These are phyloP conservation scores for Phaeosphaeriaceae sp. DNA, from an alignment of 2,329 filamentous ascomycete species.

Conservation along the genomic window DNA sequence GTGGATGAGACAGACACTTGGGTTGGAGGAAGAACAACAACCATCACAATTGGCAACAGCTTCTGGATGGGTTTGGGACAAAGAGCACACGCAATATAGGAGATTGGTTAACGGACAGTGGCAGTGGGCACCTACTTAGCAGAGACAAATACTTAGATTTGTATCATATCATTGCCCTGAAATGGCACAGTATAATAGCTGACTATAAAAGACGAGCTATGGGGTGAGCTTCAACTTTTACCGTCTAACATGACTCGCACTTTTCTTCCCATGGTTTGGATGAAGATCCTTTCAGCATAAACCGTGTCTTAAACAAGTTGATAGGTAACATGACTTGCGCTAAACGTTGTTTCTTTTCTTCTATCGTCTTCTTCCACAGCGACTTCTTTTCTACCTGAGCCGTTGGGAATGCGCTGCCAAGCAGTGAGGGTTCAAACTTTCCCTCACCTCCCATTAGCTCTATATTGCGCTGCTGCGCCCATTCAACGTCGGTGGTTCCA, in stretches of 20 bases:
- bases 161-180: too few species aligned
- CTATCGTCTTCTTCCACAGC: neutral
- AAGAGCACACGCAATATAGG: neutral
- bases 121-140: neutral
- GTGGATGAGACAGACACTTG: conserved; percentile 2
- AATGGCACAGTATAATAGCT: too few species aligned
- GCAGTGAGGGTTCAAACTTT: neutral
- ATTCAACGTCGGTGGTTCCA: neutral
- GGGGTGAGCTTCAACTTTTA: too few species aligned
- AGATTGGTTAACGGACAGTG: neutral
- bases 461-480: neutral
- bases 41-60: too few species aligned
- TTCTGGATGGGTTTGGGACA: neutral
- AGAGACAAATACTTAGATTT: neutral
- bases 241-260: neutral
- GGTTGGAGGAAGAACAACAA: neutral
- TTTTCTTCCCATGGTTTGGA: neutral
- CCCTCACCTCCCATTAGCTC: neutral
- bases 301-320: neutral
- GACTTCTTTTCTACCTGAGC: neutral
- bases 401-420: conserved; percentile 1
- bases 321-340: neutral
- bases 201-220: too few species aligned
- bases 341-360: conserved; percentile 1
- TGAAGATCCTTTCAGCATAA: conserved; percentile 1